Conservation (phyloP, 371 early-diverging fungal genomes). For the Haplosporangium sp. region DNA sequence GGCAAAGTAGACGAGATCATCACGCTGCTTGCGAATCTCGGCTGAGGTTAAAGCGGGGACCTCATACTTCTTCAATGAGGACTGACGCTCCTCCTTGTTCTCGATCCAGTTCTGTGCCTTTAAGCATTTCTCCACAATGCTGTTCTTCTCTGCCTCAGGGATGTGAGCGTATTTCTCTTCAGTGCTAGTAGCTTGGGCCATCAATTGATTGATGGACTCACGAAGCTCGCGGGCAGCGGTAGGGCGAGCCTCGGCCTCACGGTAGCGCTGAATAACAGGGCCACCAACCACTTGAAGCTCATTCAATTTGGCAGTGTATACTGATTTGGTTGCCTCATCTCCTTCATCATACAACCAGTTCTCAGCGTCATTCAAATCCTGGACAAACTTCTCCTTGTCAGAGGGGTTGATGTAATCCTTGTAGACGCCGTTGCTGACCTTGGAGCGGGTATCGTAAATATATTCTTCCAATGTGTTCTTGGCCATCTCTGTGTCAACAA, state of each 20-base stretch:
- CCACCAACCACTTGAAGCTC: slow-evolving; percentile 86
- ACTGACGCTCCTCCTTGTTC: slow-evolving; percentile 80
- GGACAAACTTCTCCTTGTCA: slow-evolving; percentile 77
- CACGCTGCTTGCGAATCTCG: slow-evolving; percentile 84
- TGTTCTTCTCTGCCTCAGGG: slow-evolving; percentile 85
- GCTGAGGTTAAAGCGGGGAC: slow-evolving; percentile 76
- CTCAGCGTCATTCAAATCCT: slow-evolving; percentile 83
- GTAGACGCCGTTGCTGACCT: slow-evolving; percentile 82
- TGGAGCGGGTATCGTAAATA: slow-evolving; percentile 95
- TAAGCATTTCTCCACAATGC: slow-evolving; percentile 79
- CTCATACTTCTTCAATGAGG: slow-evolving; percentile 79
- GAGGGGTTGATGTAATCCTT: slow-evolving; percentile 79
- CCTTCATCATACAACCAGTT: slow-evolving; percentile 99
- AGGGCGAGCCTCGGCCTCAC: slow-evolving; percentile 90
- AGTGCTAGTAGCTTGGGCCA: slow-evolving; percentile 75
- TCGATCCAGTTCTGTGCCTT: slow-evolving; percentile 92
- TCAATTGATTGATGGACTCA: slow-evolving; percentile 79
- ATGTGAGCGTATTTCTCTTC: slow-evolving; percentile 94
- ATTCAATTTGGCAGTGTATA: slow-evolving; percentile 86
- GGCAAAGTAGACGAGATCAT: slow-evolving; percentile 69
- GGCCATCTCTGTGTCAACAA: slow-evolving; percentile 93
- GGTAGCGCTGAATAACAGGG: slow-evolving; percentile 85
- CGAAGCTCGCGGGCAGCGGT: slow-evolving; percentile 83
- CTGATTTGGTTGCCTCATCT: slow-evolving; percentile 91
- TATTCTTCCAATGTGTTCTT: slow-evolving; percentile 98